A percentile compares a stretch with the other conserved stretches of the same genome.
Evolutionary conservation across 1,284 basidiomycete species (phyloP).

Genomic region (Termitomyces sp.): DNA sequence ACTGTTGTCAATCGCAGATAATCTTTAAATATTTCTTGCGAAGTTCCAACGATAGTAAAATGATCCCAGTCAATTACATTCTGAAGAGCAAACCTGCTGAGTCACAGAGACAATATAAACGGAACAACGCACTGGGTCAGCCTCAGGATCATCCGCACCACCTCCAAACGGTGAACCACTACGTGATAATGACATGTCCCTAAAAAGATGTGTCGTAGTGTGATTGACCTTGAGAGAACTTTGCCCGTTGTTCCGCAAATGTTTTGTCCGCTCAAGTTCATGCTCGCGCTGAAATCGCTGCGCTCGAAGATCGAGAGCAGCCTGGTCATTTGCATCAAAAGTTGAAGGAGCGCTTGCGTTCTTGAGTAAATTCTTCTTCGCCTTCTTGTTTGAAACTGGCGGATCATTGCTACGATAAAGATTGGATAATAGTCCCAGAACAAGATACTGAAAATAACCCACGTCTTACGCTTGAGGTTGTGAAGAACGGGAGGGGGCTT

Average conservation of each 20-base stretch:
- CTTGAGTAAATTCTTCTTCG: constrained; percentile 63
- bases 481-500: constrained; percentile 45
- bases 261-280: constrained; percentile 70
- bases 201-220: constrained; percentile 47
- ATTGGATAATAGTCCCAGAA: neutral
- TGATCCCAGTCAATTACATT: constrained; percentile 98
- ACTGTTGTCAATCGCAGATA: constrained; percentile 94
- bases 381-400: constrained; percentile 15
- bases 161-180: constrained; percentile 41
- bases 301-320: constrained; percentile 63
- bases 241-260: constrained; percentile 27
- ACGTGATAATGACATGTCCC: constrained; percentile 40
- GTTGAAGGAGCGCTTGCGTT: constrained; percentile 46
- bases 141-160: constrained; percentile 60
- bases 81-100: constrained; percentile 35
- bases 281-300: constrained; percentile 79
- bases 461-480: constrained; percentile 69
- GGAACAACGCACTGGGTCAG: constrained; percentile 53
- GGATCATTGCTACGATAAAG: constrained; percentile 6
- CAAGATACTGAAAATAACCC: constrained; percentile 11
- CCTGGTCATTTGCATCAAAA: constrained; percentile 59
- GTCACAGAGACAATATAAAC: constrained; percentile 6
- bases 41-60: constrained; percentile 91
- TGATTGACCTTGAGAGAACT: constrained; percentile 42
- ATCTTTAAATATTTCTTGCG: constrained; percentile 87